Percentiles rank a stretch among this genome's conserved stretches.
Conservation (phyloP, 306 rosid genomes). For the Delonix regia region DNA sequence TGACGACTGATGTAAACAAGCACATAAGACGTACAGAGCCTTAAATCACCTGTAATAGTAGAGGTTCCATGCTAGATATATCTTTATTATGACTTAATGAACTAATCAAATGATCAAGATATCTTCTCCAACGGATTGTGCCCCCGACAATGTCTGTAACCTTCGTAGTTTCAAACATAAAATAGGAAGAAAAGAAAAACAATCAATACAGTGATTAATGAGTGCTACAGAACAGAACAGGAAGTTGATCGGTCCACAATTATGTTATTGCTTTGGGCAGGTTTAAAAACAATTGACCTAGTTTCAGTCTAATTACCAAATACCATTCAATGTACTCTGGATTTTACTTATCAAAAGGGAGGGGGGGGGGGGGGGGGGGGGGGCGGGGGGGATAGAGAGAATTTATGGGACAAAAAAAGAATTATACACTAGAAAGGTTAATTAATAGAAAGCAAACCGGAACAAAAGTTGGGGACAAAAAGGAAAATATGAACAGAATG, state of each 20-base stretch:
- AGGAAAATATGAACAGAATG: not conserved
- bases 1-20: not conserved
- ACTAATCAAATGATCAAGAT: slow-evolving; percentile 79
- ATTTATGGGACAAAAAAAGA: too few relatives aligned
- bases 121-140: slow-evolving; percentile 91
- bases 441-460: not conserved
- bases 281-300: not conserved
- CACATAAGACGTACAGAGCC: slow-evolving; percentile 10
- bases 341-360: too few relatives aligned
- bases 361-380: too few relatives aligned
- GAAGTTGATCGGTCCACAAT: not conserved
- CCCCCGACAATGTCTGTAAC: slow-evolving; percentile 90
- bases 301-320: not conserved
- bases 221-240: slow-evolving; percentile 19
- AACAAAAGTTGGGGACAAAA: not conserved
- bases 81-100: slow-evolving; percentile 67
- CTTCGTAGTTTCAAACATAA: slow-evolving; percentile 39
- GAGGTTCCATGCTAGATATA: slow-evolving; percentile 75
- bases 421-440: not conserved
- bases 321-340: not conserved
- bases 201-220: slow-evolving; percentile 5
- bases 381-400: too few relatives aligned
- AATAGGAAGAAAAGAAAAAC: slow-evolving; percentile 7
- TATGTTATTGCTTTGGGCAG: not conserved
- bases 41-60: slow-evolving; percentile 74